Conservation (phyloP, 805 yeast species). For the Ogataea pilisensis region DNA sequence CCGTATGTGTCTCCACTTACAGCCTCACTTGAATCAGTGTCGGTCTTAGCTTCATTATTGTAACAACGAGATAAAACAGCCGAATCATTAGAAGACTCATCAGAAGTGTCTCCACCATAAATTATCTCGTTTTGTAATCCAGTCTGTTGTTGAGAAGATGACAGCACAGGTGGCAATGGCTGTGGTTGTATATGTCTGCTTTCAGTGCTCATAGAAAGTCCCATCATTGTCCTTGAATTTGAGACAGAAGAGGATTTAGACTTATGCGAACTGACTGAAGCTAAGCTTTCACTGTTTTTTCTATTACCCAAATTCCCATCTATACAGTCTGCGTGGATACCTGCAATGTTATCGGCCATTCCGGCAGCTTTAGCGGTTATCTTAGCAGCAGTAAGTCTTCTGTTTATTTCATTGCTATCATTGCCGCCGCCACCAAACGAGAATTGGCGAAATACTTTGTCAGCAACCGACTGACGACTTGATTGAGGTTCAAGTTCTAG, state of each 20-base stretch:
- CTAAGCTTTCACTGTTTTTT: not conserved
- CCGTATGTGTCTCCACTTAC: too few species aligned
- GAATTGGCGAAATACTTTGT: conserved; percentile 24
- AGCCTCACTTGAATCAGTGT: too few species aligned
- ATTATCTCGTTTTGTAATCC: conserved; percentile 1
- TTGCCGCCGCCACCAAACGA: conserved; percentile 29
- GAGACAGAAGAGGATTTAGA: not conserved
- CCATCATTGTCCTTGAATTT: too few species aligned
- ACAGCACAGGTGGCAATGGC: too few species aligned
- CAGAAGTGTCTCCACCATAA: conserved; percentile 1
- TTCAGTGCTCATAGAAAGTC: too few species aligned
- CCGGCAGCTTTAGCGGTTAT: conserved; percentile 39
- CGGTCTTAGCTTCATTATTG: not conserved
- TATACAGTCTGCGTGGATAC: conserved; percentile 30
- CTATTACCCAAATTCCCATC: conserved; percentile 7
- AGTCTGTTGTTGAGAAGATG: not conserved
- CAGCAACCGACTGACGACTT: conserved; percentile 4
- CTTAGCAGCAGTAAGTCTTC: conserved; percentile 33
- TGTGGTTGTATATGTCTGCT: too few species aligned
- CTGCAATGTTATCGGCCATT: conserved; percentile 43
- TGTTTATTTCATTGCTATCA: conserved; percentile 28
- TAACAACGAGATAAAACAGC: not conserved
- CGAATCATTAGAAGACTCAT: not conserved
- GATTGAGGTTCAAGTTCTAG: not conserved
- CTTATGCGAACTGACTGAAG: not conserved